These are phyloP conservation scores for Xylaria curta DNA, from an alignment of 495 filamentous ascomycete genomes.

Conservation along the genomic window DNA sequence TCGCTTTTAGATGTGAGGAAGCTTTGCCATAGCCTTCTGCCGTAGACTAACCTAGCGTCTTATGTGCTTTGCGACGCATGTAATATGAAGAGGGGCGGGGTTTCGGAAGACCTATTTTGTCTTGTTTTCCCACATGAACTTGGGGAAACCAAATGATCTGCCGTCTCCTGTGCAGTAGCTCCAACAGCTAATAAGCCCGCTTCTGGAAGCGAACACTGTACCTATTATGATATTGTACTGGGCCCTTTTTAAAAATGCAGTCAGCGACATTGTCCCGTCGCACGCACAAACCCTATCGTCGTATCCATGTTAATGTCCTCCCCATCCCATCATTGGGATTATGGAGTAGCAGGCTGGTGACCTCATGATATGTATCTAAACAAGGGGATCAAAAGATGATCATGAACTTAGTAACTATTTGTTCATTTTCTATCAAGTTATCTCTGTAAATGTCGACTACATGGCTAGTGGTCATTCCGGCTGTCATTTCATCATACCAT, in stretches of 20 bases:
- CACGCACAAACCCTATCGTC: background rate
- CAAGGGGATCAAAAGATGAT: background rate
- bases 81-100: constrained; percentile 4
- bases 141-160: constrained; percentile 1
- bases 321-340: background rate
- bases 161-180: background rate
- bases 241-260: no score
- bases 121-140: constrained; percentile 11
- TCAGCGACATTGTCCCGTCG: background rate
- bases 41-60: background rate
- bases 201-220: background rate
- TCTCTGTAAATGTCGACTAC: constrained; percentile 22
- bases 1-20: background rate
- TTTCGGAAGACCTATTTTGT: constrained; percentile 3
- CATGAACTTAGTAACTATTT: background rate
- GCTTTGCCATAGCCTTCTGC: background rate
- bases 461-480: constrained; percentile 20
- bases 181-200: background rate
- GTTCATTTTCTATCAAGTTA: constrained; percentile 33
- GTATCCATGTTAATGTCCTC: background rate
- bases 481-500: constrained; percentile 32
- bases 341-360: background rate
- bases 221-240: background rate
- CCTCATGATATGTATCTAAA: background rate
- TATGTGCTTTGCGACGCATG: background rate